Evolutionary conservation across 352 stramenopile species (phyloP).

Genomic region (Phytophthora nicotianae): DNA sequence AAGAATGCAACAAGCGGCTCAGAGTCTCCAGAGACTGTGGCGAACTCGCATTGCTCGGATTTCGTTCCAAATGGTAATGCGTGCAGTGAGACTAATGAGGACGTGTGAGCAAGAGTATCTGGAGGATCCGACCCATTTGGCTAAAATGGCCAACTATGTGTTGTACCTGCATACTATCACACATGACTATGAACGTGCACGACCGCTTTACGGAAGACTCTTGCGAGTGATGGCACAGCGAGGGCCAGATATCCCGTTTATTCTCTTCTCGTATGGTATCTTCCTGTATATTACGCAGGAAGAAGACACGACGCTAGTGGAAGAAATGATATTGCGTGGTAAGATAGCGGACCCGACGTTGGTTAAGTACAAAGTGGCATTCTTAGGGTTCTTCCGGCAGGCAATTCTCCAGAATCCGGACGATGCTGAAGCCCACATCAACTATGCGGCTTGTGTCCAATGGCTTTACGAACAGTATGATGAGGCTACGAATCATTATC

Average conservation of each 20-base stretch:
- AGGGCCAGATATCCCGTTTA: slow-evolving; percentile 77
- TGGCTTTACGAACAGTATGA: slow-evolving; percentile 77
- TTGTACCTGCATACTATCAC: slow-evolving; percentile 77
- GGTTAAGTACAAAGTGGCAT: slow-evolving; percentile 77
- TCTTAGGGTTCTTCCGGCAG: slow-evolving; percentile 81
- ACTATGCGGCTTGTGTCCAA: slow-evolving; percentile 79
- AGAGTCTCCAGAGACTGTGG: slow-evolving; percentile 62
- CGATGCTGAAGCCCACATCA: slow-evolving; percentile 70
- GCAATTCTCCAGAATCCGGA: slow-evolving; percentile 67
- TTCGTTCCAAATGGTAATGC: slow-evolving; percentile 63
- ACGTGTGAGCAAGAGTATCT: slow-evolving; percentile 76
- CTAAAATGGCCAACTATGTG: slow-evolving; percentile 85
- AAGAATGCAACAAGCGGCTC: slow-evolving; percentile 52
- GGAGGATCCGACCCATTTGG: slow-evolving; percentile 72
- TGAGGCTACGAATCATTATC: slow-evolving; percentile 63
- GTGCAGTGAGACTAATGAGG: slow-evolving; percentile 71
- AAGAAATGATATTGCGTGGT: slow-evolving; percentile 69
- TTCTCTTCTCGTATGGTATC: slow-evolving; percentile 79
- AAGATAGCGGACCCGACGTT: slow-evolving; percentile 60
- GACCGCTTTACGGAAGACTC: slow-evolving; percentile 68
- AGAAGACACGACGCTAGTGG: slow-evolving; percentile 63
- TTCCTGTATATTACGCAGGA: slow-evolving; percentile 79
- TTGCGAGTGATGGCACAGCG: slow-evolving; percentile 80
- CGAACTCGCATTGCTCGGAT: slow-evolving; percentile 57
- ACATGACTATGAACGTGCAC: slow-evolving; percentile 81